Evolutionary conservation across 805 yeast genomes (phyloP).

Genomic region (Metschnikowia sp.): DNA sequence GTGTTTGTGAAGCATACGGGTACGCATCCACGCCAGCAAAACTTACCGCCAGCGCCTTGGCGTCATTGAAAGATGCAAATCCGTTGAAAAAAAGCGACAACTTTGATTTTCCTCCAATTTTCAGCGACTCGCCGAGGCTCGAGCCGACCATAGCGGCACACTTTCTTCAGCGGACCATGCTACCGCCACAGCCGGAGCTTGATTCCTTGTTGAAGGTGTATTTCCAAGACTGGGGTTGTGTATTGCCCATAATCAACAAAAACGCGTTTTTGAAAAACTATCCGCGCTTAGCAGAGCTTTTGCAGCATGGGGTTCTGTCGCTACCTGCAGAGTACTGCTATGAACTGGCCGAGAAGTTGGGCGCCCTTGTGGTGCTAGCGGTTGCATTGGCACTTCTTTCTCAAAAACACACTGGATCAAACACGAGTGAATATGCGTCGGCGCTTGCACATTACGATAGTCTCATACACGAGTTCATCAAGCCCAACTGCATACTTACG

Average conservation of each 20-base stretch:
- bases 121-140: slow-evolving; percentile 24
- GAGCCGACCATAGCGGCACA: slow-evolving; percentile 39
- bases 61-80: slow-evolving; percentile 47
- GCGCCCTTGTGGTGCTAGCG: slow-evolving; percentile 49
- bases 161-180: slow-evolving; percentile 36
- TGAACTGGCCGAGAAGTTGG: slow-evolving; percentile 51
- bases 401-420: slow-evolving; percentile 30
- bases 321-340: slow-evolving; percentile 10
- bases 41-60: slow-evolving; percentile 66
- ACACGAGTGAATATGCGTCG: slow-evolving; percentile 12
- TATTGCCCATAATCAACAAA: slow-evolving; percentile 67
- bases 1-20: slow-evolving; percentile 67
- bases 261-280: slow-evolving; percentile 65
- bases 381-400: slow-evolving; percentile 48
- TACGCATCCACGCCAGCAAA: slow-evolving; percentile 69
- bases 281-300: slow-evolving; percentile 40
- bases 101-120: slow-evolving; percentile 21
- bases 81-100: background rate
- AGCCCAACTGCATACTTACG: slow-evolving; percentile 54
- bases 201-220: slow-evolving; percentile 67
- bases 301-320: slow-evolving; percentile 36
- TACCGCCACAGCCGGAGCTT: slow-evolving; percentile 52
- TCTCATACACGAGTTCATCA: slow-evolving; percentile 58
- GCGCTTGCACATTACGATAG: slow-evolving; percentile 51
- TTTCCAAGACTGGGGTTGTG: slow-evolving; percentile 75